These are phyloP conservation scores for Phytopythium cucurbitacearum DNA, from an alignment of 352 stramenopile genomes.

Conservation along the genomic window DNA sequence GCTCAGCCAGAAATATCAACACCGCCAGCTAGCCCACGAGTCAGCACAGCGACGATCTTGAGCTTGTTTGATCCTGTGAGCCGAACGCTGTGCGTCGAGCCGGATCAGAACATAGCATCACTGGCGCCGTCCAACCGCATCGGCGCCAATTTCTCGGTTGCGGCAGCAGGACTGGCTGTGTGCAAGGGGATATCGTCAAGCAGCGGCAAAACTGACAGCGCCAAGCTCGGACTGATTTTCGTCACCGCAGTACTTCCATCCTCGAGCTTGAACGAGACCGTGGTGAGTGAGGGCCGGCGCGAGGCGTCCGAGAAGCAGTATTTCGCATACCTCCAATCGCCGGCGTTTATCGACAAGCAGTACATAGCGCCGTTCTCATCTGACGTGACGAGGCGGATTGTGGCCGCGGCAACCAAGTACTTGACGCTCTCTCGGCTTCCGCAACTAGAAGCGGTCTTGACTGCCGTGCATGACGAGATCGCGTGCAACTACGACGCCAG, in stretches of 20 bases:
- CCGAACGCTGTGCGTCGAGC: slow-evolving; percentile 70
- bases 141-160: slow-evolving; percentile 55
- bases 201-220: neutral
- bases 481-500: slow-evolving; percentile 57
- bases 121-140: slow-evolving; percentile 72
- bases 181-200: slow-evolving; percentile 29
- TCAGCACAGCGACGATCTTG: too few species aligned
- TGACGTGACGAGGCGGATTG: slow-evolving; percentile 33
- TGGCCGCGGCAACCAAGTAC: slow-evolving; percentile 53
- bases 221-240: slow-evolving; percentile 3
- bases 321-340: slow-evolving; percentile 44
- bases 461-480: slow-evolving; percentile 37
- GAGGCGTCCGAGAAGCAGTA: slow-evolving; percentile 41
- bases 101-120: slow-evolving; percentile 47
- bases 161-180: slow-evolving; percentile 25
- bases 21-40: too few species aligned
- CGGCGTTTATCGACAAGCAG: slow-evolving; percentile 29
- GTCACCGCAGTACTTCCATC: neutral
- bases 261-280: too few species aligned
- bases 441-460: slow-evolving; percentile 39
- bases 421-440: slow-evolving; percentile 20
- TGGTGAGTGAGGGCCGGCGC: too few species aligned
- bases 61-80: slow-evolving; percentile 59
- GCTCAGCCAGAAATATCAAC: too few species aligned
- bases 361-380: slow-evolving; percentile 35